Evolutionary conservation across 371 early-diverging fungal species (phyloP).

Genomic region (Dentiscutata heterogama): DNA sequence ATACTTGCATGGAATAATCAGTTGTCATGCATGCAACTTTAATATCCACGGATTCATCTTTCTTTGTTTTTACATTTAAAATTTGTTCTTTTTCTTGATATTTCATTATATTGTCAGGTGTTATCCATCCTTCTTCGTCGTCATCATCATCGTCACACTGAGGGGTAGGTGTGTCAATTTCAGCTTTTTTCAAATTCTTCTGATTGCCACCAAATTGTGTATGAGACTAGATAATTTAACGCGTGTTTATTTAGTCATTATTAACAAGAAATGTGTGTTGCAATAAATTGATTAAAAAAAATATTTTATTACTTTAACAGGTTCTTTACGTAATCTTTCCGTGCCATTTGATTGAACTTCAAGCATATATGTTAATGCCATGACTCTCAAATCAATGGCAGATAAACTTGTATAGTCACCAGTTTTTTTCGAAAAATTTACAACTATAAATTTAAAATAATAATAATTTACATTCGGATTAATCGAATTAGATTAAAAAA

Average conservation of each 20-base stretch:
- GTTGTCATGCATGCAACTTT: constrained; percentile 91
- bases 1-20: constrained; percentile 96
- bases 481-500: background rate
- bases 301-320: constrained; percentile 52
- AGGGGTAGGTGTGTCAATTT: constrained; percentile 51
- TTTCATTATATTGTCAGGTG: constrained; percentile 86
- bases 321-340: constrained; percentile 71
- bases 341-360: constrained; percentile 80
- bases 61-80: constrained; percentile 54
- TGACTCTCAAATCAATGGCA: constrained; percentile 86
- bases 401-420: constrained; percentile 92
- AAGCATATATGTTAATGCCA: constrained; percentile 90
- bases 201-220: constrained; percentile 11
- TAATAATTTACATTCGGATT: background rate
- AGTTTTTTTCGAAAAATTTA: constrained; percentile 89
- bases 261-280: no score
- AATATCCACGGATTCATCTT: constrained; percentile 58
- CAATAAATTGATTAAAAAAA: background rate
- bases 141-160: constrained; percentile 62
- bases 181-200: background rate
- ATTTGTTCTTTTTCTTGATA: constrained; percentile 69
- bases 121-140: constrained; percentile 93
- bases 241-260: background rate
- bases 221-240: background rate
- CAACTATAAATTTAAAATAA: constrained; percentile 58